These are phyloP conservation scores for Russula sp. DNA, from an alignment of 768 basidiomycete genomes.

Conservation along the genomic window DNA sequence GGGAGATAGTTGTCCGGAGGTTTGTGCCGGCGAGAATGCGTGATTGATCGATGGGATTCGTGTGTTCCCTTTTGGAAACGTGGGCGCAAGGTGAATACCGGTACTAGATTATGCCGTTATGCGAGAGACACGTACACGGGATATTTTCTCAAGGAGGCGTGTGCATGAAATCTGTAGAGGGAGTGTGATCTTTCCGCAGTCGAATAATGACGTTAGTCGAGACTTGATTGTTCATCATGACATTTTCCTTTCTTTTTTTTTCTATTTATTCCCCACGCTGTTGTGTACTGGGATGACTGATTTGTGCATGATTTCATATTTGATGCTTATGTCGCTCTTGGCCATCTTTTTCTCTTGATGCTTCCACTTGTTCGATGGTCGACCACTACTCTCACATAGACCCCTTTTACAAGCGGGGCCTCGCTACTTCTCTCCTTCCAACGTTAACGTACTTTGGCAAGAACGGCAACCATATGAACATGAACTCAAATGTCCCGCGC, in stretches of 20 bases:
- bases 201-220: not conserved
- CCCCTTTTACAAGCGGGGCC: not conserved
- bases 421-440: not conserved
- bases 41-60: constrained; percentile 42
- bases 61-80: not conserved
- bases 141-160: not conserved
- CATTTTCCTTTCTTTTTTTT: not conserved
- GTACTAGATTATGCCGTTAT: not conserved
- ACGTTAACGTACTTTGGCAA: not conserved
- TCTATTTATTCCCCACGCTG: not conserved
- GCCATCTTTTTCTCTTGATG: not conserved
- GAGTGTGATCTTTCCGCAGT: not conserved
- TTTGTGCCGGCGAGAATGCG: constrained; percentile 93
- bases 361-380: not conserved
- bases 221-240: not conserved
- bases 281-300: not conserved
- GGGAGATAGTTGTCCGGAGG: constrained; percentile 77
- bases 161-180: not conserved
- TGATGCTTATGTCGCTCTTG: not conserved
- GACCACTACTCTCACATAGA: not conserved
- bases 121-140: no score
- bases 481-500: not conserved
- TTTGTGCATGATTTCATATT: not conserved
- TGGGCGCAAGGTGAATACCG: not conserved
- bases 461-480: not conserved